Evolutionary conservation across 495 filamentous ascomycete species (phyloP).

Genomic region (Penicillium turbatum): DNA sequence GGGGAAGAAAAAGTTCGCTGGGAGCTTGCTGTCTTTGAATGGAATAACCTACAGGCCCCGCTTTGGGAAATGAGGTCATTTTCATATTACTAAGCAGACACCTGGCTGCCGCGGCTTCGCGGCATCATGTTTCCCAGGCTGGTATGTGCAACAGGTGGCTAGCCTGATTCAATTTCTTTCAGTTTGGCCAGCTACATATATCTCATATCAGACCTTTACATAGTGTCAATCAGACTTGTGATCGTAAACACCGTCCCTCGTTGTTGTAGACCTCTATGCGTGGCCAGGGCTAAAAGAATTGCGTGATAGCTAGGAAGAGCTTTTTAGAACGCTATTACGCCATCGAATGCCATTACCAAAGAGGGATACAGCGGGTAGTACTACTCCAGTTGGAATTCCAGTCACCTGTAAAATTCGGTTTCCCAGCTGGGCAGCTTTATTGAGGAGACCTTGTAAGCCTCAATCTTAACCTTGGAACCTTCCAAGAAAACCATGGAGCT

Average conservation of each 20-base stretch:
- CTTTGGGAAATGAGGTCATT: slow-evolving; percentile 12
- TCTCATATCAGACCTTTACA: neutral
- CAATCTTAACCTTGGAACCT: too few species aligned
- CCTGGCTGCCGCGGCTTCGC: neutral
- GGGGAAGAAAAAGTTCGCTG: neutral
- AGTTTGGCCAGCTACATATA: neutral
- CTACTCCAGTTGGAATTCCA: neutral
- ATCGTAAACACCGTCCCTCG: too few species aligned
- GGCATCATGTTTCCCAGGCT: neutral
- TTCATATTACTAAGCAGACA: neutral
- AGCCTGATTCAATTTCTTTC: neutral
- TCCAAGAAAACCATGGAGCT: too few species aligned
- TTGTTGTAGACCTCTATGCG: neutral
- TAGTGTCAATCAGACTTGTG: neutral
- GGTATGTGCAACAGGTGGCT: neutral
- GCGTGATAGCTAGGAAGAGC: neutral
- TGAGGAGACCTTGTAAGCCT: too few species aligned
- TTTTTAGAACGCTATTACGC: neutral
- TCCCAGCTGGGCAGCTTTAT: too few species aligned
- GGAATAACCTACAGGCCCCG: slow-evolving; percentile 16
- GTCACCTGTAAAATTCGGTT: too few species aligned
- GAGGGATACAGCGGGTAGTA: too few species aligned
- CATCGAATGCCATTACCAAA: neutral
- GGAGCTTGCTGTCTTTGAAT: neutral
- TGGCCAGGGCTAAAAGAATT: neutral